phyloP scores from a whole-genome alignment of 192 early-diverging fungal genomes.

The Funneliformis mosseae region DNA sequence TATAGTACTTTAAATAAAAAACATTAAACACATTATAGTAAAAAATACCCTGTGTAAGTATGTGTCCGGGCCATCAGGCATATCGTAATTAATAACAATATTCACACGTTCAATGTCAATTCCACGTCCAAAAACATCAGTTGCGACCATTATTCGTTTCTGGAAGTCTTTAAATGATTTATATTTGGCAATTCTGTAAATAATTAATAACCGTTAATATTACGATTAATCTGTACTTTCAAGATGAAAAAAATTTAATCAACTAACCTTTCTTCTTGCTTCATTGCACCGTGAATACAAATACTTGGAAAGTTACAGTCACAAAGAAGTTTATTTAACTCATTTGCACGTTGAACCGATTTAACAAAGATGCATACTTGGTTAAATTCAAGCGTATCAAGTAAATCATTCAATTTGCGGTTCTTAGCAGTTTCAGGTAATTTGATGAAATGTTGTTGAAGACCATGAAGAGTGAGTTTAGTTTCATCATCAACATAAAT shows the following conservation, averaged over 20 bases:
- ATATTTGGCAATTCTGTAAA: slow-evolving; percentile 77
- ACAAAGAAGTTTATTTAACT: slow-evolving; percentile 82
- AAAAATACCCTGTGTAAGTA: slow-evolving; percentile 83
- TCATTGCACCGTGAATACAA: slow-evolving; percentile 89
- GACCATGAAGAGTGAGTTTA: slow-evolving; percentile 96
- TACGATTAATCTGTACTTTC: not conserved
- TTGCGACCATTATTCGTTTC: slow-evolving; percentile 95
- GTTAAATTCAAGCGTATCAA: slow-evolving; percentile 97
- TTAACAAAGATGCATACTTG: slow-evolving; percentile 98
- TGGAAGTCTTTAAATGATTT: slow-evolving; percentile 94
- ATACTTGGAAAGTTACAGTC: slow-evolving; percentile 94
- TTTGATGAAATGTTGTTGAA: slow-evolving; percentile 93
- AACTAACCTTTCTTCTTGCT: slow-evolving; percentile 81
- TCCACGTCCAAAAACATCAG: slow-evolving; percentile 97
- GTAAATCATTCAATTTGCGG: slow-evolving; percentile 87
- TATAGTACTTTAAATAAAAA: not conserved
- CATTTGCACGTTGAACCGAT: slow-evolving; percentile 83
- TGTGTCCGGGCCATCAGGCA: slow-evolving; percentile 85
- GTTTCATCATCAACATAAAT: slow-evolving; percentile 98
- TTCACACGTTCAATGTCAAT: slow-evolving; percentile 99
- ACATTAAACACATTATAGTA: not conserved
- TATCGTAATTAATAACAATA: slow-evolving; percentile 99
- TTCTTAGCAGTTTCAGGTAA: slow-evolving; percentile 88
- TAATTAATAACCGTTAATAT: not conserved
- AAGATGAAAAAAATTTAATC: not conserved